Evolutionary conservation across 345 rosid genomes (phyloP), one percentile per base, ranked within the genome.

Genomic region (Theobroma cacao): DNA sequence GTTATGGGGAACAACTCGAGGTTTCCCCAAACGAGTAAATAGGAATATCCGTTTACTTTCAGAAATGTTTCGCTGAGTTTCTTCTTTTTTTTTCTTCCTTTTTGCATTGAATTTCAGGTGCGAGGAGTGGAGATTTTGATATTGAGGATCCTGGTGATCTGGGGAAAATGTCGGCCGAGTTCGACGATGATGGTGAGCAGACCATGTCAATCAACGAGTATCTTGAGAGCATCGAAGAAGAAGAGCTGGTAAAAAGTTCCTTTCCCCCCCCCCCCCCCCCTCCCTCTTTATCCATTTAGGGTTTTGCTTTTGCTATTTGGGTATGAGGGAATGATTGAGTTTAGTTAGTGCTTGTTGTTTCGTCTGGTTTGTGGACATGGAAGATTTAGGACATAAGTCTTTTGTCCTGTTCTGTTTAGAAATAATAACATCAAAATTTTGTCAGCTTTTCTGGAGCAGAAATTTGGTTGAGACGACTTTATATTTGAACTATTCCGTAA

Each of bases 201-300:
- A 91, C 95, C 52, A 68, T 92, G 33, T 83, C 98, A 47, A 92
- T 96, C 72, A 60, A 89, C 33, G 99, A 96, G 85, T 96, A 94
- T 77, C 93, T 96, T 72, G 78, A 94, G 72, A 82, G 88, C 34
- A 88, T 94, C 60, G 98, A 96, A 79, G 97, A 90, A 0, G 91
- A 94, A 83, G 98, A 94, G 82, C 85, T 96, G 90, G 99, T 96
- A 88, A 77, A 3, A 68, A 28, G n/a, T n/a, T n/a, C 75, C 50
- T 33, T 38, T 15, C 34, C 47, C 41, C 50, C 71, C 50, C n/a
- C n/a, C 34, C 47, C 41, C 50, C 71, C 50, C 34, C 47, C 41
- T 45, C 71, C 50, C 0, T 30, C 31, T 11, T 14, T 74, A 64
- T 41, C 48, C 9, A 48, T 79, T 47, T 50, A 34, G 38, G 68